Base-by-base conservation (phyloP, 305 asterid genomes). In the Caryopteris hybrid region DNA sequence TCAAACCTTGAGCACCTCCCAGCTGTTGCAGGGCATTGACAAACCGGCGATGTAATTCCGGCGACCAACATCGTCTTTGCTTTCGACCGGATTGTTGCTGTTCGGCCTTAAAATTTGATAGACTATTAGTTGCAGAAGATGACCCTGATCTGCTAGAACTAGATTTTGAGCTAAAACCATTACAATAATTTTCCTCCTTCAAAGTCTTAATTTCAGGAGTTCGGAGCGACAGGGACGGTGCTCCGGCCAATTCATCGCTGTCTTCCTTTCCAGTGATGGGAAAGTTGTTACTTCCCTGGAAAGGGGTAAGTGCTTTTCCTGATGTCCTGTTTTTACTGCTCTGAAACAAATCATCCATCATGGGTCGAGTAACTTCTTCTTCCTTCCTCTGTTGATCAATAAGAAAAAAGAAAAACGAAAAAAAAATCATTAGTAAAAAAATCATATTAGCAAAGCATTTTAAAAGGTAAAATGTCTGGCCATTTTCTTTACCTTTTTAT, bases 21-120 rank as follows among this genome's bases (percentile, higher is more conserved):
- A 91, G 94, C 66, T 81, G 83, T 61, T 87, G 87, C 68, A 89
- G 79, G 66, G 89, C 91, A 63, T 77, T 73, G 13, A 89, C 82
- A 27, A 92, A 92, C 42, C 89, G 83, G 65, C 89, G 79, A 55
- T 92, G 98, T 81, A 92, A 78, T 63, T 92, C 98, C 10, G 94
- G 88, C 9, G 98, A 92, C 98, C 98, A 92, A 78, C 96, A 83
- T 74, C 98, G 73, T 79, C 98, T 72, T 60, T 87, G 96, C 79
- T 92, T 92, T 78, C 91, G 70, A 12, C 70, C 67, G 68, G 54
- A 50, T 62, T 76, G 82, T 60, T 80, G 83, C 55, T 79, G 82
- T 4, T 61, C 74, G 16, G 61, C 59, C 75, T 76, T 83, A 1
- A 67, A 48, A 74, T 63, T 79, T 22, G 88, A 60, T 25, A 70